phyloP scores from a whole-genome alignment of 2,329 filamentous ascomycete species.

The Aspergillus neotritici region DNA sequence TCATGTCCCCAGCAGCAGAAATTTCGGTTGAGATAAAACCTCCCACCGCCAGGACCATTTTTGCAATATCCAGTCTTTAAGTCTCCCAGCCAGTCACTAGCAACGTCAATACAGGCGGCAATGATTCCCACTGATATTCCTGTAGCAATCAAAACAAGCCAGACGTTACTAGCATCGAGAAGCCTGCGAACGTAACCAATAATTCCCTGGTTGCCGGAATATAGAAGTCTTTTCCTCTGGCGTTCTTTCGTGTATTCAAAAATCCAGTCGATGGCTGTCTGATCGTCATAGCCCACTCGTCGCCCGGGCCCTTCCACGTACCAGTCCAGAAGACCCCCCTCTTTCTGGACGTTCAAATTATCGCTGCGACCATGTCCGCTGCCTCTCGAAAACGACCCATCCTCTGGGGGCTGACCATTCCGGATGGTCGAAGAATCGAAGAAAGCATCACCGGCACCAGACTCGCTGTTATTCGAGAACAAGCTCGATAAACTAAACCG shows the following conservation, averaged over 20 bases:
- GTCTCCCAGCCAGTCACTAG: slow-evolving; percentile 88
- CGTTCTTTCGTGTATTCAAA: slow-evolving; percentile 97
- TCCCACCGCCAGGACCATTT: slow-evolving; percentile 68
- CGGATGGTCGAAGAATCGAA: slow-evolving; percentile 22
- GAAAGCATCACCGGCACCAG: slow-evolving; percentile 12
- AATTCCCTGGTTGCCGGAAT: slow-evolving; percentile 62
- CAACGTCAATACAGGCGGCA: slow-evolving; percentile 83
- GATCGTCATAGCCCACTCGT: slow-evolving; percentile 88
- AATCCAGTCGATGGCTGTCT: slow-evolving; percentile 99
- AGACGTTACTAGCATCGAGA: slow-evolving; percentile 82
- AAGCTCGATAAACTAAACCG: slow-evolving; percentile 38
- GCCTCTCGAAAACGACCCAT: slow-evolving; percentile 21
- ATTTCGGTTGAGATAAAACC: slow-evolving; percentile 81
- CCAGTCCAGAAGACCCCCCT: slow-evolving; percentile 61
- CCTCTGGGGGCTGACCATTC: slow-evolving; percentile 23
- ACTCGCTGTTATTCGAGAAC: slow-evolving; percentile 28
- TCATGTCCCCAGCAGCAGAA: slow-evolving; percentile 95
- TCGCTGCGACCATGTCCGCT: slow-evolving; percentile 19
- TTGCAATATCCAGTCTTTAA: slow-evolving; percentile 86
- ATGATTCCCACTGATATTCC: slow-evolving; percentile 77
- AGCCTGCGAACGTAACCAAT: slow-evolving; percentile 67
- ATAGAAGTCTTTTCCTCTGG: slow-evolving; percentile 73
- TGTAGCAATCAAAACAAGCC: slow-evolving; percentile 80
- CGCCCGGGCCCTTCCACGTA: slow-evolving; percentile 82
- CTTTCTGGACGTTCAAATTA: slow-evolving; percentile 32